A percentile compares a stretch with the other conserved stretches of the same genome.
Conservation (phyloP, 2,329 filamentous ascomycete species). For the Aspergillus pseudoterreus region DNA sequence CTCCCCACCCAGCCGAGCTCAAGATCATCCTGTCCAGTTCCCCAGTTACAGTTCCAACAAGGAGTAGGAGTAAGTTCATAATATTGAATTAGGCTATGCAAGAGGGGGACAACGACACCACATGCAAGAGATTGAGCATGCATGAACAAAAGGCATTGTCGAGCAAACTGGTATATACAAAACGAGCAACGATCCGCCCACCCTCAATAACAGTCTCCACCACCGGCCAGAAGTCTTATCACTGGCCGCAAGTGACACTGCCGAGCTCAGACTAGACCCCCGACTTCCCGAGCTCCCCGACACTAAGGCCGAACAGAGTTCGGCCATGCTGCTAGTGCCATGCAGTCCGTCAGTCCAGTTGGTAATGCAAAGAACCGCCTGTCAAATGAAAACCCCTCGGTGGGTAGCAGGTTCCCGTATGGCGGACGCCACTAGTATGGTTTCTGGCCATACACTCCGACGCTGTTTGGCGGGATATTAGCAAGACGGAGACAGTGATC, state of each 20-base stretch:
- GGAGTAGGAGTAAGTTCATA: too few relatives aligned
- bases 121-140: too few relatives aligned
- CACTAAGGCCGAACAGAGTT: not conserved
- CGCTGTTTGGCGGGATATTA: not conserved
- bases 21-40: too few relatives aligned
- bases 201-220: not conserved
- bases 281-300: conserved; percentile 7
- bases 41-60: too few relatives aligned
- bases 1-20: too few relatives aligned
- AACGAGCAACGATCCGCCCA: not conserved
- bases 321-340: not conserved
- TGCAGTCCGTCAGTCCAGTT: not conserved
- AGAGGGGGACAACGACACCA: too few relatives aligned
- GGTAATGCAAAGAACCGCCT: not conserved
- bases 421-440: not conserved
- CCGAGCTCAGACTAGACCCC: not conserved
- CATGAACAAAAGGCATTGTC: not conserved
- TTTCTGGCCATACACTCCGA: conserved; percentile 18
- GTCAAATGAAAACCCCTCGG: not conserved
- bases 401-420: not conserved
- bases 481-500: not conserved
- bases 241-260: too few relatives aligned
- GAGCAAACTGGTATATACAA: not conserved
- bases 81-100: too few relatives aligned
- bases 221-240: not conserved